Evolutionary conservation across 345 rosid genomes (phyloP).

Genomic region (Corchorus capsularis): DNA sequence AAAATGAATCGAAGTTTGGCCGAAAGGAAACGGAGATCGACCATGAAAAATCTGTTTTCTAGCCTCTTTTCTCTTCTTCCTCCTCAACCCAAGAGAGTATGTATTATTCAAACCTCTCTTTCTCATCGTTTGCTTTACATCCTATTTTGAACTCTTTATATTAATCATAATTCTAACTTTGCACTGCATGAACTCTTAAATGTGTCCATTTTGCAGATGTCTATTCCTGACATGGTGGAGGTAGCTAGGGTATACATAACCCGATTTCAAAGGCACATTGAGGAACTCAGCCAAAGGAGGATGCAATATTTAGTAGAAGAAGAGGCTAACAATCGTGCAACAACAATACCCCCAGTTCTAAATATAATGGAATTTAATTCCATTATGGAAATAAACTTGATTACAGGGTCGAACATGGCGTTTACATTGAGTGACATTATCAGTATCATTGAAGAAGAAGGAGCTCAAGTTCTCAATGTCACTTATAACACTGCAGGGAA

Average conservation of each 20-base stretch:
- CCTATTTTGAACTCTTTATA: not conserved
- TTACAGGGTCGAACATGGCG: conserved; percentile 20
- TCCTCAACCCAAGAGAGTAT: conserved; percentile 11
- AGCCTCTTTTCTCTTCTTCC: conserved; percentile 26
- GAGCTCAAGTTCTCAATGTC: conserved; percentile 31
- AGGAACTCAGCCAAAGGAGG: conserved; percentile 5
- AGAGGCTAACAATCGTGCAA: not conserved
- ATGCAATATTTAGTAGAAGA: not conserved
- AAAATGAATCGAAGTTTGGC: conserved; percentile 14
- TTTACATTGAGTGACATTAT: conserved; percentile 28
- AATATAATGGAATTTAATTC: conserved; percentile 25
- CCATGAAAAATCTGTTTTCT: conserved; percentile 16
- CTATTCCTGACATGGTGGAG: conserved; percentile 6
- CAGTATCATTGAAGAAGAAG: conserved; percentile 36
- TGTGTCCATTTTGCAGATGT: not conserved
- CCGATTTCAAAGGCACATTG: not conserved
- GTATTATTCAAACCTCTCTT: not conserved
- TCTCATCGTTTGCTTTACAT: not conserved
- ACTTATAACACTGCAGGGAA: conserved; percentile 6
- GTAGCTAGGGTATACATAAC: not conserved
- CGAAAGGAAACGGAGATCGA: conserved; percentile 24
- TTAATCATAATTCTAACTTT: too few relatives aligned
- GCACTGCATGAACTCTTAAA: not conserved
- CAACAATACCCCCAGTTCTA: conserved; percentile 16
- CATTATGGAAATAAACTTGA: conserved; percentile 25